Conservation (phyloP, 2,329 filamentous ascomycete genomes). For the Pyrenochaeta sp. region DNA sequence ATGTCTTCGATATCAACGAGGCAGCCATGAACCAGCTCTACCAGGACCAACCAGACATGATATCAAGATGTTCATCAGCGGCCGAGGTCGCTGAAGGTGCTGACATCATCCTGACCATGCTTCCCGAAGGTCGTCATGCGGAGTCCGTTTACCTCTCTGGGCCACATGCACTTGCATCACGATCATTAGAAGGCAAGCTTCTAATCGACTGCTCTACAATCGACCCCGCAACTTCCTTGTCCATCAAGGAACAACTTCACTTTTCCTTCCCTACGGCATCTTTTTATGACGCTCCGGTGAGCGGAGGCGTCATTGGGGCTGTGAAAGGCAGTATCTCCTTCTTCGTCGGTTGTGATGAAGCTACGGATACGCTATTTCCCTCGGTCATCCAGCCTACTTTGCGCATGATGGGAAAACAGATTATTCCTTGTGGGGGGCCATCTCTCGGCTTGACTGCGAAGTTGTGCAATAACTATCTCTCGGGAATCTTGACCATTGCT, state of each 20-base stretch:
- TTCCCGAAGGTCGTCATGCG: slow-evolving; percentile 64
- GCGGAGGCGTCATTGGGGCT: slow-evolving; percentile 62
- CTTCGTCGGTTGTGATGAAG: slow-evolving; percentile 62
- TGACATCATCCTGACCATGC: slow-evolving; percentile 62
- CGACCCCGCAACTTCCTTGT: slow-evolving; percentile 61
- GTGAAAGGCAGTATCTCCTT: slow-evolving; percentile 62
- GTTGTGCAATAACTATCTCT: slow-evolving; percentile 69
- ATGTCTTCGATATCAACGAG: slow-evolving; percentile 60
- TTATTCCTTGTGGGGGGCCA: slow-evolving; percentile 65
- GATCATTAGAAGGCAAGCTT: slow-evolving; percentile 54
- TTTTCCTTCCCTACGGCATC: slow-evolving; percentile 51
- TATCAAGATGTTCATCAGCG: slow-evolving; percentile 53
- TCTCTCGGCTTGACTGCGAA: slow-evolving; percentile 67
- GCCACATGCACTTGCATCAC: slow-evolving; percentile 54
- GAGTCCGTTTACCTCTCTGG: slow-evolving; percentile 60
- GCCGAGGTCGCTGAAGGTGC: slow-evolving; percentile 61
- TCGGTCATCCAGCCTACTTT: slow-evolving; percentile 56
- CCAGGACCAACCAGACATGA: slow-evolving; percentile 48
- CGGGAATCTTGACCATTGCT: slow-evolving; percentile 66
- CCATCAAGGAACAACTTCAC: slow-evolving; percentile 53
- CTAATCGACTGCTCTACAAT: slow-evolving; percentile 66
- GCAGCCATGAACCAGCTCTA: slow-evolving; percentile 55
- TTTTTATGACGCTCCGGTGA: slow-evolving; percentile 65
- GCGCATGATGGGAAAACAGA: slow-evolving; percentile 61
- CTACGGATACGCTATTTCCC: slow-evolving; percentile 55